Base-by-base conservation (phyloP, 768 basidiomycete genomes). In the Lentinula lateritia region DNA sequence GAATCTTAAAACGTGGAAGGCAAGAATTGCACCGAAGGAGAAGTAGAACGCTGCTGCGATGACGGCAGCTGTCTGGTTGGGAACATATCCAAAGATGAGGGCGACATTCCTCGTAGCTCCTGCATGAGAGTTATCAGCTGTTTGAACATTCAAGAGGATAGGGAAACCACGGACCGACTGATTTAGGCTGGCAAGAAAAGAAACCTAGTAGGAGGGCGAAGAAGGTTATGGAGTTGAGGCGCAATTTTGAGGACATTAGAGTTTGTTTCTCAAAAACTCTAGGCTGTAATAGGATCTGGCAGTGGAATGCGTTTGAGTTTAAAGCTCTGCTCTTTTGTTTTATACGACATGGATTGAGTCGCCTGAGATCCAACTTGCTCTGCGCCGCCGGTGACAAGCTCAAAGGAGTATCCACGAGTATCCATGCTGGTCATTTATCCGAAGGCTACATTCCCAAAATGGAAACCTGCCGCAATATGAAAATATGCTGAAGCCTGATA, bases 1-100 rank as follows among this genome's bases (percentile, higher is more conserved):
- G n/a, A 65, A 63, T 18, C 61, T 6, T 20, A 63, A 58, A n/a
- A 73, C 34, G 16, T 70, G 65, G 39, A 60, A 38, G 48, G 69
- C 66, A 9, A 71, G 32, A 15, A 61, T 32, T 8, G 63, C 0
- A 6, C 64, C 53, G 6, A 55, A 43, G 34, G 71, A 48, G 35
- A 43, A 56, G 50, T 68, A 73, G 32, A 73, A 62, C 15, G 16
- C 70, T 3, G 61, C 63, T 20, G 68, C 71, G 35, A 66, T 61
- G 2, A 57, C 65, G 13, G 72, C 70, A 0, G 67, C 68, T 0
- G 15, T 56, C 45, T 68, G 66, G 53, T 43, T 72, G 5, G 72
- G 72, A 18, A 63, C 9, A 18, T 73, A 72, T 7, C n/a, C 71
- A 48, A 48, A 48, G 9, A 48, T 23, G 1, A 48, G 20, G 20